Base-by-base conservation (phyloP, 2,329 filamentous ascomycete species). In the Graphilbum ipis-grandicollis region DNA sequence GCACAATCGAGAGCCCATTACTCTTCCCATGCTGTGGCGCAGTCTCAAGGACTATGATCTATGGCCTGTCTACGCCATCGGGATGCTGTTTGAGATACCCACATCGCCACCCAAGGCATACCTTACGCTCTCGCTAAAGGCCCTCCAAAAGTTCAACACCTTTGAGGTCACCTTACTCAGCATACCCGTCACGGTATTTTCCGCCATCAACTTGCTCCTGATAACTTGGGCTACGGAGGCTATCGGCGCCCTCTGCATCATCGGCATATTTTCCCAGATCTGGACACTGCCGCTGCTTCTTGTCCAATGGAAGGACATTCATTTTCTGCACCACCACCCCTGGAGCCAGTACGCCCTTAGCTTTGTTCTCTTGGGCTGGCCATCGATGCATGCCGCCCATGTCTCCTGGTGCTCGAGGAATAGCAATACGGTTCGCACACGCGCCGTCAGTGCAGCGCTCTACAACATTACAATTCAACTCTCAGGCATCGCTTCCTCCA, bases 311-410 rank as follows among this genome's bases (percentile, higher is more conserved):
- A n/a, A n/a, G n/a, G n/a, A n/a, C n/a, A n/a, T n/a, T n/a, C n/a
- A n/a, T n/a, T n/a, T n/a, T n/a, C n/a, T n/a, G n/a, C n/a, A n/a
- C n/a, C n/a, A n/a, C n/a, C n/a, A n/a, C n/a, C n/a, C 19, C 7
- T 38, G 36, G 68, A 55, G 57, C 0, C 66, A 63, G 0, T 74
- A 65, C 41, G 60, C 57, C 0, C 47, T 71, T n/a, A n/a, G n/a
- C n/a, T n/a, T n/a, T n/a, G n/a, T 76, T 22, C 53, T 72, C 2
- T 71, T 74, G 0, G 71, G 65, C 0, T 69, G 68, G 58, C 66
- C 61, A n/a, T n/a, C n/a, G n/a, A n/a, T n/a, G n/a, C n/a, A n/a
- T n/a, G n/a, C n/a, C n/a, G n/a, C n/a, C n/a, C n/a, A n/a, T n/a
- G n/a, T n/a, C n/a, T n/a, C n/a, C n/a, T n/a, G n/a, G n/a, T n/a